Conservation (phyloP, 2,329 filamentous ascomycete genomes). For the Fusarium aywerte region DNA sequence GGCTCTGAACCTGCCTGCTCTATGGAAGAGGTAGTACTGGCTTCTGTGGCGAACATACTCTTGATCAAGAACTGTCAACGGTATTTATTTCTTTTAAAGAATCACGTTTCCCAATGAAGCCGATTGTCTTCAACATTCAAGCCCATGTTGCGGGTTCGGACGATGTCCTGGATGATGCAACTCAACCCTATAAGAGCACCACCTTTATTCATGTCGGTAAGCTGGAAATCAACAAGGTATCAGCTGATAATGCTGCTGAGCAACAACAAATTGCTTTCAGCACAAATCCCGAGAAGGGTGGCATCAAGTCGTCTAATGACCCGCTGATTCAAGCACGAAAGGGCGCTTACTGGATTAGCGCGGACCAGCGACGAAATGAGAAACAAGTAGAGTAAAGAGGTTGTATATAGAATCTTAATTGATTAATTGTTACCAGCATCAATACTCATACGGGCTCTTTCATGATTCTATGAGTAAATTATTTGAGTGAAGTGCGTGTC, state of each 20-base stretch:
- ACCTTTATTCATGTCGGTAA: neutral
- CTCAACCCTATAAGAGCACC: constrained; percentile 3
- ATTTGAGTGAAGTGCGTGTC: too few relatives aligned
- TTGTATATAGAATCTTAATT: too few relatives aligned
- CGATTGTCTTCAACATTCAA: constrained; percentile 23
- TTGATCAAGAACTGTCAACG: too few relatives aligned
- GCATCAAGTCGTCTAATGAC: constrained; percentile 11
- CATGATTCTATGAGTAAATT: too few relatives aligned
- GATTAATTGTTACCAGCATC: too few relatives aligned
- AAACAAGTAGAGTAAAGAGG: constrained; percentile 13
- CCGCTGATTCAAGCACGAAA: constrained; percentile 18
- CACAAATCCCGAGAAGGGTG: constrained; percentile 15
- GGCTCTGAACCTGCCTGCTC: too few relatives aligned
- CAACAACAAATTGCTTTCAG: constrained; percentile 19
- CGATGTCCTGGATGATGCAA: constrained; percentile 14
- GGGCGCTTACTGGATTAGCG: constrained; percentile 19
- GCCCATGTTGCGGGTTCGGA: constrained; percentile 21
- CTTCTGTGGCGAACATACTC: too few relatives aligned
- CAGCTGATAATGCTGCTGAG: neutral
- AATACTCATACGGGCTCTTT: too few relatives aligned
- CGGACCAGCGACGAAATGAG: constrained; percentile 10
- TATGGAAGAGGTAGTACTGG: too few relatives aligned
- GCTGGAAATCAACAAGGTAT: constrained; percentile 25
- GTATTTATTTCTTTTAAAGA: too few relatives aligned
- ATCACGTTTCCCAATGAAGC: constrained; percentile 14